Conservation (phyloP, 345 rosid genomes). For the Clarkia xantiana region DNA sequence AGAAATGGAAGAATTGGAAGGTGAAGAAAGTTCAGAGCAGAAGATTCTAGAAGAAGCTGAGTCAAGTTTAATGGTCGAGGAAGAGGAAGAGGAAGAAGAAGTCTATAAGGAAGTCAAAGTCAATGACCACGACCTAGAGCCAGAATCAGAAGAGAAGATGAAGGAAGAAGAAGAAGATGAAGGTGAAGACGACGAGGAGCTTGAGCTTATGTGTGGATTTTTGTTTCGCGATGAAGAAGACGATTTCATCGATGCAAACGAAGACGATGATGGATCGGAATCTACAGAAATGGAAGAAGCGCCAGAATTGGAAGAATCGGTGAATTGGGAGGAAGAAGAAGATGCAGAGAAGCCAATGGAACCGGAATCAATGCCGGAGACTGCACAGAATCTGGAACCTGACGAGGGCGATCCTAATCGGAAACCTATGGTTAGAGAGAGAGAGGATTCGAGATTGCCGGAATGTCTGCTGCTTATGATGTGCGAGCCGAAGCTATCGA, state of each 20-base stretch:
- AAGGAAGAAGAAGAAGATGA: slow-evolving; percentile 7
- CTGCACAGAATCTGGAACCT: background rate
- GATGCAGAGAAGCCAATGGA: background rate
- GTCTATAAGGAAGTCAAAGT: background rate
- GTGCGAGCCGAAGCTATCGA: slow-evolving; percentile 93
- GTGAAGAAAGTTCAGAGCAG: background rate
- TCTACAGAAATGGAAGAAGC: background rate
- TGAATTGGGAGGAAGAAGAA: slow-evolving; percentile 1
- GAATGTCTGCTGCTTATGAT: slow-evolving; percentile 82
- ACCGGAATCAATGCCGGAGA: slow-evolving; percentile 3
- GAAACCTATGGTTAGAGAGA: slow-evolving; percentile 7
- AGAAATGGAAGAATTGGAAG: slow-evolving; percentile 10
- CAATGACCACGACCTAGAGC: background rate
- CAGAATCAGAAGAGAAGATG: background rate
- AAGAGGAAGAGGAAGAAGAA: slow-evolving; percentile 4
- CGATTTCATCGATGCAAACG: background rate
- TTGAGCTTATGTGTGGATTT: background rate
- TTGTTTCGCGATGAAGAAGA: background rate
- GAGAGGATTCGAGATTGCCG: slow-evolving; percentile 34
- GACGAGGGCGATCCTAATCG: background rate
- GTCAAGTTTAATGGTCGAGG: background rate
- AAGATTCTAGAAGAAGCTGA: slow-evolving; percentile 1
- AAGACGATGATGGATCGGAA: background rate
- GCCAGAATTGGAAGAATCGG: slow-evolving; percentile 1
- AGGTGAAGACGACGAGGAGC: slow-evolving; percentile 1